A percentile compares a stretch with the other conserved stretches of the same genome.
These are phyloP conservation scores for Geotrichum fermentans DNA, from an alignment of 1,139 yeast species.

Conservation along the genomic window DNA sequence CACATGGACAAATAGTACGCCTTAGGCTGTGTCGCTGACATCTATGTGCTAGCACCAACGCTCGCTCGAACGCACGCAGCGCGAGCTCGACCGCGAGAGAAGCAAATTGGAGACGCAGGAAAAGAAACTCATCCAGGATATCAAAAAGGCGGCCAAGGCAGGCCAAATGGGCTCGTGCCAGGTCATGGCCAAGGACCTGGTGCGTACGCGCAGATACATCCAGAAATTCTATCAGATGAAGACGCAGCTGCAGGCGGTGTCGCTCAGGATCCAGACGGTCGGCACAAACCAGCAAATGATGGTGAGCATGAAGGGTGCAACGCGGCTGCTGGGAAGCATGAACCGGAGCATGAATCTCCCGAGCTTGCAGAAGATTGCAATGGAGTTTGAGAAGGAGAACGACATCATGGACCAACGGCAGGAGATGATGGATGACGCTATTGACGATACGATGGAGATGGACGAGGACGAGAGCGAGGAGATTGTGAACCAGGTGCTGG, in stretches of 20 bases:
- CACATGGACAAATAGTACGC: background rate
- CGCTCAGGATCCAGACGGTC: slow-evolving; percentile 84
- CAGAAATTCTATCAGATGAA: slow-evolving; percentile 90
- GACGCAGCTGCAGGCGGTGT: slow-evolving; percentile 91
- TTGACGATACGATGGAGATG: slow-evolving; percentile 91
- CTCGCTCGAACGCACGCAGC: slow-evolving; percentile 86
- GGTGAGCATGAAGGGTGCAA: slow-evolving; percentile 92
- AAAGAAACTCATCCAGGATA: slow-evolving; percentile 76
- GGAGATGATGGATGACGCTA: slow-evolving; percentile 97
- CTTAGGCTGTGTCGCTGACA: background rate
- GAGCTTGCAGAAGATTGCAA: slow-evolving; percentile 80
- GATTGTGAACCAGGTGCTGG: slow-evolving; percentile 83
- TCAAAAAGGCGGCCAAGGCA: slow-evolving; percentile 82
- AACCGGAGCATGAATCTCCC: slow-evolving; percentile 87
- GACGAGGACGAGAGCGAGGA: slow-evolving; percentile 90
- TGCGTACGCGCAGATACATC: slow-evolving; percentile 73
- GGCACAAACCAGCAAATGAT: slow-evolving; percentile 95
- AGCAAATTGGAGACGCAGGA: slow-evolving; percentile 84
- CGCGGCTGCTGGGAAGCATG: slow-evolving; percentile 75
- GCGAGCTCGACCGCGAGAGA: slow-evolving; percentile 86
- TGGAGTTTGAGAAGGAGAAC: slow-evolving; percentile 91
- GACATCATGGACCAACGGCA: slow-evolving; percentile 98
- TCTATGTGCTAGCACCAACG: slow-evolving; percentile 85
- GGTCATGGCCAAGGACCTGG: slow-evolving; percentile 91
- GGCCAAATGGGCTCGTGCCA: slow-evolving; percentile 88